Evolutionary conservation across 768 basidiomycete genomes (phyloP).

Genomic region (Lentinus brumalis): DNA sequence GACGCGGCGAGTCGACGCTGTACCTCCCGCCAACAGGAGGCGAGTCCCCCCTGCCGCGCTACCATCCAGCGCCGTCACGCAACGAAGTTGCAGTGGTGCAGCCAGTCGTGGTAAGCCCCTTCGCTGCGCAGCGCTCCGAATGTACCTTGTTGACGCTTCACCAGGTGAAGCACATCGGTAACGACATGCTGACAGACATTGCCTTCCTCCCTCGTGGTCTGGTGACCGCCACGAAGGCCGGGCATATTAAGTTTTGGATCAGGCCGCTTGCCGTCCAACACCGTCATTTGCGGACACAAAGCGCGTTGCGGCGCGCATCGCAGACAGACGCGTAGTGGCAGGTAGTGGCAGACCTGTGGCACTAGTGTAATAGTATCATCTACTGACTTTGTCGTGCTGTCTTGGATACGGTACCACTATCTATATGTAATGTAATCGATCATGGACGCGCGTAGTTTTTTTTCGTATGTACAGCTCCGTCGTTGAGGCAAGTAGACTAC

Average conservation of each 20-base stretch:
- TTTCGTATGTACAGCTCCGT: no score
- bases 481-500: no score
- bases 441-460: not conserved
- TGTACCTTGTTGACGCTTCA: not conserved
- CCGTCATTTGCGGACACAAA: constrained; percentile 29
- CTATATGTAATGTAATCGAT: not conserved
- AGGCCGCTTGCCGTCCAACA: constrained; percentile 58
- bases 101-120: constrained; percentile 69
- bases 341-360: not conserved
- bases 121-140: not conserved
- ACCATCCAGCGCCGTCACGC: constrained; percentile 87
- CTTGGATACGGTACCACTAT: constrained; percentile 4
- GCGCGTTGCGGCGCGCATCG: constrained; percentile 21
- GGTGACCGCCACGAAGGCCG: constrained; percentile 75
- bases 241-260: constrained; percentile 84
- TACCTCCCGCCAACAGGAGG: constrained; percentile 51
- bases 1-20: constrained; percentile 50
- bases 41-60: constrained; percentile 53
- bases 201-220: constrained; percentile 77
- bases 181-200: constrained; percentile 75
- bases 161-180: constrained; percentile 83
- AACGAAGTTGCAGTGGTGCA: constrained; percentile 91
- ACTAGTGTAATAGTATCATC: not conserved
- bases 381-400: constrained; percentile 5
- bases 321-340: constrained; percentile 14